Percentiles rank a stretch among this genome's conserved stretches.
Conservation (phyloP, 805 yeast genomes). For the Lipomyces yamanashiensis region DNA sequence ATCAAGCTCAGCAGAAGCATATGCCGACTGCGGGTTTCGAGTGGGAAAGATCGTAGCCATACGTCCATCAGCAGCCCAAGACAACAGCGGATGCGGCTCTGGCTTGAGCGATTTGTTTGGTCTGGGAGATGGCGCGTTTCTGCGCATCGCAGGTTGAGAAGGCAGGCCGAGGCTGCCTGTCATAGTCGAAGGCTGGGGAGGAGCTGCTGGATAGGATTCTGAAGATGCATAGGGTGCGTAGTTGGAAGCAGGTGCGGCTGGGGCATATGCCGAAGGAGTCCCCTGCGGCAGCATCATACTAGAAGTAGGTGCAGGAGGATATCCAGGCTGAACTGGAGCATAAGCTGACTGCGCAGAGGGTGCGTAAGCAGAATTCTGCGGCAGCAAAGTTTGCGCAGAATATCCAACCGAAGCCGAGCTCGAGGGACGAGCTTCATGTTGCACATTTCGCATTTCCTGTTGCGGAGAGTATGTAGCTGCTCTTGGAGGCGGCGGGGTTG, state of each 20-base stretch:
- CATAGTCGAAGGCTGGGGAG: not conserved
- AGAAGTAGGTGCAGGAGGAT: too few species aligned
- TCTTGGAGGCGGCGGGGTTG: constrained; percentile 1
- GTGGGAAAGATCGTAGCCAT: constrained; percentile 54
- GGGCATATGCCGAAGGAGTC: not conserved
- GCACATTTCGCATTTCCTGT: not conserved
- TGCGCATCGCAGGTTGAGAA: not conserved
- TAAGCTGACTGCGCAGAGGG: not conserved
- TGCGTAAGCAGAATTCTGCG: not conserved
- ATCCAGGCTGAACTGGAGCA: constrained; percentile 12
- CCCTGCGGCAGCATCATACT: too few species aligned
- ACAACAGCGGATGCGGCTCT: constrained; percentile 59
- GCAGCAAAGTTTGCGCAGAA: not conserved
- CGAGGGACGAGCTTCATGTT: not conserved
- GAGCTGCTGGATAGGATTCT: constrained; percentile 1
- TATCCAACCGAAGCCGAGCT: not conserved
- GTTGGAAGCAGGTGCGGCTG: not conserved
- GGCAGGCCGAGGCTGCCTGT: not conserved
- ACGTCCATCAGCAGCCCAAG: constrained; percentile 59
- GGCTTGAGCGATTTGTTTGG: constrained; percentile 4
- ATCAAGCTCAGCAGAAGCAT: constrained; percentile 45
- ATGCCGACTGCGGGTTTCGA: constrained; percentile 23
- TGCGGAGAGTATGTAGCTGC: not conserved
- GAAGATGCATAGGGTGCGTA: not conserved
- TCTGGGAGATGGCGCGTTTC: constrained; percentile 1